phyloP scores from a whole-genome alignment of 768 basidiomycete genomes.

The Panaeolus cyanescens region DNA sequence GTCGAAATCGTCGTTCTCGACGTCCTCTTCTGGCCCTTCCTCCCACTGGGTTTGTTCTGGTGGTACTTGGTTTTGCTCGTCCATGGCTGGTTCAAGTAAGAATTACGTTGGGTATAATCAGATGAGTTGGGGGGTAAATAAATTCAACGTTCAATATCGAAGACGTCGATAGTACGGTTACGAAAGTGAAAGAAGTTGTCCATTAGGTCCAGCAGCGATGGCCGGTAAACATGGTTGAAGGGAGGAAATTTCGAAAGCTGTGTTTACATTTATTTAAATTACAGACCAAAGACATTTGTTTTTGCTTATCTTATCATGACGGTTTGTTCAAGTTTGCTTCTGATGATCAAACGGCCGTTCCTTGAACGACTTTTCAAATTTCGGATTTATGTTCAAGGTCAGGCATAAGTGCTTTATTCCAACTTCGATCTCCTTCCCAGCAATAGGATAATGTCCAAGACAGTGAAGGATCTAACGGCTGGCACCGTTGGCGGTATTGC shows the following conservation, averaged over 20 bases:
- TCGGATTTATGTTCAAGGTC: background rate
- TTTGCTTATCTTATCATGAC: constrained; percentile 28
- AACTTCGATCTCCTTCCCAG: background rate
- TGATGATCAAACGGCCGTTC: background rate
- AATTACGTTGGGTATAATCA: background rate
- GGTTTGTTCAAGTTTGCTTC: constrained; percentile 32
- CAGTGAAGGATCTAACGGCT: constrained; percentile 84
- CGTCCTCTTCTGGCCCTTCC: constrained; percentile 43
- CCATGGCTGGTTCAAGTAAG: background rate
- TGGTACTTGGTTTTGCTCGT: background rate
- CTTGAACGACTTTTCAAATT: background rate
- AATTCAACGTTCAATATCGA: background rate
- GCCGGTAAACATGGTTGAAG: background rate
- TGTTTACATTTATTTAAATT: background rate
- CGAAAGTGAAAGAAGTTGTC: background rate
- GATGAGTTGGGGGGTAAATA: background rate
- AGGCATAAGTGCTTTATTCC: background rate
- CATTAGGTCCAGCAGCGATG: background rate
- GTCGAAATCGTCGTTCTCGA: constrained; percentile 45
- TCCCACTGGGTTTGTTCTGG: constrained; percentile 5
- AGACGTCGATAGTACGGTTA: background rate
- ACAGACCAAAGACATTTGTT: background rate
- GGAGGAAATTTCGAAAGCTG: background rate
- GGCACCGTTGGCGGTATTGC: constrained; percentile 91
- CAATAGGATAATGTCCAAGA: constrained; percentile 51